phyloP scores from a whole-genome alignment of 257 asterid species.

The Gynochthodes officinalis region DNA sequence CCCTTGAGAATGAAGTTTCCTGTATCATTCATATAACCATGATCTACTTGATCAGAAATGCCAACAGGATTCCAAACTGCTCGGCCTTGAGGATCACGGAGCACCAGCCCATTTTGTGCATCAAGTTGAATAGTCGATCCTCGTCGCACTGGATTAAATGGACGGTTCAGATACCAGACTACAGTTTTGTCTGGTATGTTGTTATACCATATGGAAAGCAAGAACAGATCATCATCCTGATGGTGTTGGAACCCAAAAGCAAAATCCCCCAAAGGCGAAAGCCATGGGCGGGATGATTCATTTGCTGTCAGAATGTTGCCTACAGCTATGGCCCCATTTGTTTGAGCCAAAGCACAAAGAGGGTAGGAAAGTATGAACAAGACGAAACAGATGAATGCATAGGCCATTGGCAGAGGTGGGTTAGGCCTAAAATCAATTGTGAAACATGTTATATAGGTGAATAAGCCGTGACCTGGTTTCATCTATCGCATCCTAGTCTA shows the following conservation, averaged over 20 bases:
- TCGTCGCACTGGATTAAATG: slow-evolving; percentile 31
- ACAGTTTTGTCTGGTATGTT: slow-evolving; percentile 37
- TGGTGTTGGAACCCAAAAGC: slow-evolving; percentile 42
- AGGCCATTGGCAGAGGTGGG: background rate
- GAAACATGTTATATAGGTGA: too few relatives aligned
- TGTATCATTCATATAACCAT: slow-evolving; percentile 45
- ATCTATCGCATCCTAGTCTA: too few relatives aligned
- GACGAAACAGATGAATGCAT: background rate
- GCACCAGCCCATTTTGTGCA: slow-evolving; percentile 31
- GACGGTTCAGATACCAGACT: slow-evolving; percentile 39
- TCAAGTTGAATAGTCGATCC: slow-evolving; percentile 41
- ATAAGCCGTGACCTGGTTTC: too few relatives aligned
- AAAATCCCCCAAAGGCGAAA: slow-evolving; percentile 37
- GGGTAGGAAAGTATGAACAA: slow-evolving; percentile 1
- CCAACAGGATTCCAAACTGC: slow-evolving; percentile 25
- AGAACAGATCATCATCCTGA: slow-evolving; percentile 19
- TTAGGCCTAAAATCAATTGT: too few relatives aligned
- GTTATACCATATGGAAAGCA: slow-evolving; percentile 57
- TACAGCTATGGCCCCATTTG: background rate
- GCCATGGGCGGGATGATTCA: slow-evolving; percentile 23
- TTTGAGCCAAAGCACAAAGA: slow-evolving; percentile 13
- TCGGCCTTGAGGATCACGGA: slow-evolving; percentile 34
- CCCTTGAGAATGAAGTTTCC: slow-evolving; percentile 46
- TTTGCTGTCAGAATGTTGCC: slow-evolving; percentile 15
- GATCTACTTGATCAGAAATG: slow-evolving; percentile 9